These are phyloP conservation scores for Hypoxylon sp. DNA, from an alignment of 2,329 filamentous ascomycete genomes.

Conservation along the genomic window DNA sequence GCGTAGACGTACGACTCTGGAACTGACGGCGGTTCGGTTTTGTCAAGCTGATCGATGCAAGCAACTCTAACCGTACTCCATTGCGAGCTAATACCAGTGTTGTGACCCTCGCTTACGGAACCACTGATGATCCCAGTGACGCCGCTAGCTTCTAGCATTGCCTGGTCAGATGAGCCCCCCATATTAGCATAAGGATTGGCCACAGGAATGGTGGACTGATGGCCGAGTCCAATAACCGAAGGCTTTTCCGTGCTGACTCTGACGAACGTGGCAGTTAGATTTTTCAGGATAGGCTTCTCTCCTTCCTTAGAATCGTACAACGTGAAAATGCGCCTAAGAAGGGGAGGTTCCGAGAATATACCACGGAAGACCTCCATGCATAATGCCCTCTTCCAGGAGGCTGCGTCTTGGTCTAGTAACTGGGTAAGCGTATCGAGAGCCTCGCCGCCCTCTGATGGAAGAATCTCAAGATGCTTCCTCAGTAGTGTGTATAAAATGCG, in stretches of 20 bases:
- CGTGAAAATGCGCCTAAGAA: slow-evolving; percentile 84
- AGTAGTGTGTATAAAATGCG: slow-evolving; percentile 88
- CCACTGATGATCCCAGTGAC: slow-evolving; percentile 89
- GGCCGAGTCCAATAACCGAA: slow-evolving; percentile 86
- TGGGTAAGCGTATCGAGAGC: slow-evolving; percentile 86
- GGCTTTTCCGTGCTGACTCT: slow-evolving; percentile 93
- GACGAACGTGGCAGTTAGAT: slow-evolving; percentile 90
- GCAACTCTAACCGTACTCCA: slow-evolving; percentile 91
- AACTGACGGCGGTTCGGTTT: slow-evolving; percentile 83
- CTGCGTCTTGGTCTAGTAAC: slow-evolving; percentile 87
- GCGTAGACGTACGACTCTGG: slow-evolving; percentile 97
- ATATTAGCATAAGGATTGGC: slow-evolving; percentile 69
- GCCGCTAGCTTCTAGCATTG: slow-evolving; percentile 89
- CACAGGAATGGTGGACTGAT: slow-evolving; percentile 87
- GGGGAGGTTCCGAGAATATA: slow-evolving; percentile 83
- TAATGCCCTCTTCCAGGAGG: slow-evolving; percentile 87
- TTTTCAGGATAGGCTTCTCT: slow-evolving; percentile 82
- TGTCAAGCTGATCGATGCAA: slow-evolving; percentile 95
- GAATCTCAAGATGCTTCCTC: slow-evolving; percentile 80
- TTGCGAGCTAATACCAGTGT: slow-evolving; percentile 86
- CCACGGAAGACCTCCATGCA: slow-evolving; percentile 93
- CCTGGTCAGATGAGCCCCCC: slow-evolving; percentile 79
- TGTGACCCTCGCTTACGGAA: slow-evolving; percentile 76
- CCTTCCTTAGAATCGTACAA: slow-evolving; percentile 82
- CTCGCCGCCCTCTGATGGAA: slow-evolving; percentile 86